phyloP scores from a whole-genome alignment of 139 green algal genomes.

The Auxenochlorella pyrenoidosa region DNA sequence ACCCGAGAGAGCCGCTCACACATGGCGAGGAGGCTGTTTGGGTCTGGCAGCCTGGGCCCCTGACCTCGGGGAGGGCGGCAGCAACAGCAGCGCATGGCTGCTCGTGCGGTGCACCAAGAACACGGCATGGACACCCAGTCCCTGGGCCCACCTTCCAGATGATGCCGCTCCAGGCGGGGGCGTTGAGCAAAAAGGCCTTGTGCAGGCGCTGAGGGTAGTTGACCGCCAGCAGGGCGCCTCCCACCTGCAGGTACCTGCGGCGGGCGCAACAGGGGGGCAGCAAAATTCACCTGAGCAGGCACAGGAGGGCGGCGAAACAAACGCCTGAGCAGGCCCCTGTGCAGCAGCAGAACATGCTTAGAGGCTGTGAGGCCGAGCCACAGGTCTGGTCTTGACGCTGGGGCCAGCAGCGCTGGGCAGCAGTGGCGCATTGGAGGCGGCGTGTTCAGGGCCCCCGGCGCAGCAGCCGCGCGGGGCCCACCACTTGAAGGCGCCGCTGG shows the following conservation, averaged over 20 bases:
- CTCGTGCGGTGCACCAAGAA: too few species aligned
- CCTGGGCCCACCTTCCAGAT: constrained; percentile 3
- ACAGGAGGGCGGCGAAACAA: background rate
- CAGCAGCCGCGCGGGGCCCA: background rate
- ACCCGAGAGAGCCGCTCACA: too few species aligned
- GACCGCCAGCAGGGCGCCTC: constrained; percentile 24
- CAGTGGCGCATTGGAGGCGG: background rate
- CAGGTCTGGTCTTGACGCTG: too few species aligned
- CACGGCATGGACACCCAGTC: background rate
- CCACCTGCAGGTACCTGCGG: constrained; percentile 21
- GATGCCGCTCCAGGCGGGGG: constrained; percentile 16
- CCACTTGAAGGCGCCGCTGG: constrained; percentile 27
- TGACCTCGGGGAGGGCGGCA: too few species aligned
- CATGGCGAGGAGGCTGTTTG: too few species aligned
- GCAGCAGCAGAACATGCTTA: background rate
- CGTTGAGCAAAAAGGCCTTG: constrained; percentile 26
- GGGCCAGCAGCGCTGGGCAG: too few species aligned
- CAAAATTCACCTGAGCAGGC: background rate
- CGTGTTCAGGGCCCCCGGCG: too few species aligned
- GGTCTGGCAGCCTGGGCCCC: too few species aligned
- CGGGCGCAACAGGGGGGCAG: background rate
- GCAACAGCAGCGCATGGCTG: too few species aligned
- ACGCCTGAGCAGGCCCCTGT: too few species aligned
- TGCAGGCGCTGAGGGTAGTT: constrained; percentile 53
- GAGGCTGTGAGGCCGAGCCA: too few species aligned